Percentiles rank a stretch among this genome's conserved stretches.
phyloP scores from a whole-genome alignment of 2,329 filamentous ascomycete species.

The Cladosporium sp. region DNA sequence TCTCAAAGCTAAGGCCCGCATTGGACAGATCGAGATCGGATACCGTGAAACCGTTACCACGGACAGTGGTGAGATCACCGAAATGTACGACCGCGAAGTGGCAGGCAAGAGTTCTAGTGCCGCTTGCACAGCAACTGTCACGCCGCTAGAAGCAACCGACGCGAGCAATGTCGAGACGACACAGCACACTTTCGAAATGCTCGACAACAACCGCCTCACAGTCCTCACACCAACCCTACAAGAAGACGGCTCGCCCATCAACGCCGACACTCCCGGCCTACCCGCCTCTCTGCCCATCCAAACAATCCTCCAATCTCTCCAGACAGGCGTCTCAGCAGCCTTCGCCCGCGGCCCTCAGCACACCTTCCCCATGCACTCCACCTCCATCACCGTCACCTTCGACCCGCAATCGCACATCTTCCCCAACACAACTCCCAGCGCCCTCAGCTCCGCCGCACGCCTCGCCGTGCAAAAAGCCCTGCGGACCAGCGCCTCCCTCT shows the following conservation, averaged over 20 bases:
- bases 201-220: constrained; percentile 72
- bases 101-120: constrained; percentile 79
- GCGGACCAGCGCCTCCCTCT: constrained; percentile 56
- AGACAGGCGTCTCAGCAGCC: constrained; percentile 80
- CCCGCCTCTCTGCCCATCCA: constrained; percentile 56
- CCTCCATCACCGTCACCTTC: constrained; percentile 69
- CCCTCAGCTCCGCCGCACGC: constrained; percentile 66
- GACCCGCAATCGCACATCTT: constrained; percentile 67
- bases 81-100: constrained; percentile 75
- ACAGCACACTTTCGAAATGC: constrained; percentile 44
- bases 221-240: constrained; percentile 55
- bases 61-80: constrained; percentile 58
- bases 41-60: constrained; percentile 81
- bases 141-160: constrained; percentile 54
- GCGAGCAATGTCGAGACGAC: neutral
- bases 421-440: constrained; percentile 67
- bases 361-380: constrained; percentile 76
- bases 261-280: constrained; percentile 52
- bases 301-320: constrained; percentile 58
- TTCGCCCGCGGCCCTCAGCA: constrained; percentile 82
- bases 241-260: constrained; percentile 43
- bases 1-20: constrained; percentile 80
- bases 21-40: constrained; percentile 91
- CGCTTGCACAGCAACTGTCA: constrained; percentile 68
- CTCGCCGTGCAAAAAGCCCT: constrained; percentile 71